These are phyloP conservation scores for Vaccinium corymbosum DNA, from an alignment of 148 eudicot species.

Conservation along the genomic window DNA sequence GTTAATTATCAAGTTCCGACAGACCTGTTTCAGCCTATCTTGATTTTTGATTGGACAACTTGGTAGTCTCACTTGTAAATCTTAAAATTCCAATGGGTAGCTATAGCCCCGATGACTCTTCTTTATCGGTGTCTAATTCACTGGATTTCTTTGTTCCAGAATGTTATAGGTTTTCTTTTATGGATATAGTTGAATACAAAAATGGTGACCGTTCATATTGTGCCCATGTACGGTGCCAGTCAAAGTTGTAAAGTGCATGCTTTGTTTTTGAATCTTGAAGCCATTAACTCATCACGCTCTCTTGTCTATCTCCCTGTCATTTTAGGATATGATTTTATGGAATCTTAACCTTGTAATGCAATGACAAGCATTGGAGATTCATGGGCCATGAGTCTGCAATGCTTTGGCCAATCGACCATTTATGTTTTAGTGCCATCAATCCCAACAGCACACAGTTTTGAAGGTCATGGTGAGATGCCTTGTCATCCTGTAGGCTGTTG, in stretches of 20 bases:
- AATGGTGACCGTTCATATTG: not conserved
- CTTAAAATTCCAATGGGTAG: not conserved
- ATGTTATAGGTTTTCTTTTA: not conserved
- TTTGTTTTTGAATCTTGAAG: not conserved
- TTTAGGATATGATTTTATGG: not conserved
- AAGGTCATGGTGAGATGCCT: not conserved
- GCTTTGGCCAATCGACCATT: not conserved
- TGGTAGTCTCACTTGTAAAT: not conserved
- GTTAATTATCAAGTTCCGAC: not conserved
- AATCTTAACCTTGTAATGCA: not conserved
- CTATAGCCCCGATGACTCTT: not conserved
- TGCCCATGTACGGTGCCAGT: not conserved
- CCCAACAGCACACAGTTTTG: not conserved
- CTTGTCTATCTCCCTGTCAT: not conserved
- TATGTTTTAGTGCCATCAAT: not conserved
- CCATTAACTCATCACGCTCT: not conserved
- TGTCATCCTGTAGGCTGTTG: not conserved
- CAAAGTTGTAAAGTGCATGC: not conserved
- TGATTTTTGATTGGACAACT: not conserved
- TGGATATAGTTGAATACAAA: not conserved
- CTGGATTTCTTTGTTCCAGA: not conserved
- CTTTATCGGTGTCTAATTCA: not conserved
- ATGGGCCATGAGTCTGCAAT: not conserved
- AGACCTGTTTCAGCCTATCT: not conserved
- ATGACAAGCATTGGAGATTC: too few relatives aligned